Percentiles rank a stretch among this genome's conserved stretches.
Conservation (phyloP, 2,329 filamentous ascomycete species). For the Cyphellophora attinorum region DNA sequence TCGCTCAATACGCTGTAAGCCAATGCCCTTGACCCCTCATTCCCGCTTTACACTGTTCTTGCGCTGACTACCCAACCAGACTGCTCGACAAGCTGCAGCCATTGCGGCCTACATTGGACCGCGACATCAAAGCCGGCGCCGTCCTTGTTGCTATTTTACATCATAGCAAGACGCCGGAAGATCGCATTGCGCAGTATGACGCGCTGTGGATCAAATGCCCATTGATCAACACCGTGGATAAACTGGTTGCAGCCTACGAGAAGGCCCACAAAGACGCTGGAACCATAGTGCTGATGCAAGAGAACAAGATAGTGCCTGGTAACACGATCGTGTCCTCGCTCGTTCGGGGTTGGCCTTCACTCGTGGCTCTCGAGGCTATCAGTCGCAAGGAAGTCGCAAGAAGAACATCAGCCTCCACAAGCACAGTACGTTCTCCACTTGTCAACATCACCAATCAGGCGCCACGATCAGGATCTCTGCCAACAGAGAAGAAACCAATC, state of each 20-base stretch:
- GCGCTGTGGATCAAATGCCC: constrained; percentile 10
- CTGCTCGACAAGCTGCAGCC: too few relatives aligned
- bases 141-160: constrained; percentile 8
- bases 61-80: too few relatives aligned
- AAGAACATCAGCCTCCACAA: constrained; percentile 1
- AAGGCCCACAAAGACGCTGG: constrained; percentile 2
- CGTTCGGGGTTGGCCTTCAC: constrained; percentile 12
- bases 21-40: too few relatives aligned
- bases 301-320: constrained; percentile 4
- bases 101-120: too few relatives aligned
- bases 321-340: constrained; percentile 7
- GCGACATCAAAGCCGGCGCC: constrained; percentile 5
- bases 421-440: constrained; percentile 2
- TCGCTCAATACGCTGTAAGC: too few relatives aligned
- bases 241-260: constrained; percentile 7
- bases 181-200: constrained; percentile 2
- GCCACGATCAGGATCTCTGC: constrained; percentile 1
- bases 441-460: constrained; percentile 3
- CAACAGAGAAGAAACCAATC: not conserved
- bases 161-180: constrained; percentile 3
- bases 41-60: too few relatives aligned
- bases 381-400: constrained; percentile 5
- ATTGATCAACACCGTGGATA: constrained; percentile 3
- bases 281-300: constrained; percentile 6
- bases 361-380: constrained; percentile 20